phyloP scores from a whole-genome alignment of 257 asterid species.

The Scutellaria baicalensis region DNA sequence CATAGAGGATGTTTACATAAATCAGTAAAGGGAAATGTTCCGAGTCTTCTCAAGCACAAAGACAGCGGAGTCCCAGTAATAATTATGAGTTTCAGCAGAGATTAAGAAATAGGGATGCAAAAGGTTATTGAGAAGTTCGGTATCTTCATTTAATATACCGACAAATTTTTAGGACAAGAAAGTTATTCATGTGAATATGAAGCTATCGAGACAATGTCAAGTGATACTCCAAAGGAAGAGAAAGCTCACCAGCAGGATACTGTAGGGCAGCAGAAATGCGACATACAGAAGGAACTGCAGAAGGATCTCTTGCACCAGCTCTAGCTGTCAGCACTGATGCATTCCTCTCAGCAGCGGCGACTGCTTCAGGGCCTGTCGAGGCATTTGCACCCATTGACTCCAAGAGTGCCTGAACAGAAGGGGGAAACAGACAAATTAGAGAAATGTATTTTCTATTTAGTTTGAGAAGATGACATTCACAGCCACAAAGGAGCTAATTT shows the following conservation, averaged over 20 bases:
- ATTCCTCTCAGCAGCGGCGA: constrained; percentile 83
- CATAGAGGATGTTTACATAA: neutral
- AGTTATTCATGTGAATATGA: neutral
- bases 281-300: constrained; percentile 93
- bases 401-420: constrained; percentile 65
- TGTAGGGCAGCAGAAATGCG: constrained; percentile 98
- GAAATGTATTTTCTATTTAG: neutral
- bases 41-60: neutral
- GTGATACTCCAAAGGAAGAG: neutral
- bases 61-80: neutral
- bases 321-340: constrained; percentile 89
- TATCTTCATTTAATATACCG: neutral
- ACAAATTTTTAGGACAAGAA: neutral
- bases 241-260: constrained; percentile 78
- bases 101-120: neutral
- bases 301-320: constrained; percentile 98
- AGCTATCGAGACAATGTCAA: constrained; percentile 1
- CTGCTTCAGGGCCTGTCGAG: constrained; percentile 86
- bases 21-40: neutral
- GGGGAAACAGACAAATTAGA: constrained; percentile 10
- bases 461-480: neutral
- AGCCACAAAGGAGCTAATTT: neutral
- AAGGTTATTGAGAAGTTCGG: constrained; percentile 7
- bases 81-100: neutral
- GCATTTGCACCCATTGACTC: constrained; percentile 82